Evolutionary conservation across 2,329 filamentous ascomycete species (phyloP).

Genomic region (Taxawa tesnikishii): DNA sequence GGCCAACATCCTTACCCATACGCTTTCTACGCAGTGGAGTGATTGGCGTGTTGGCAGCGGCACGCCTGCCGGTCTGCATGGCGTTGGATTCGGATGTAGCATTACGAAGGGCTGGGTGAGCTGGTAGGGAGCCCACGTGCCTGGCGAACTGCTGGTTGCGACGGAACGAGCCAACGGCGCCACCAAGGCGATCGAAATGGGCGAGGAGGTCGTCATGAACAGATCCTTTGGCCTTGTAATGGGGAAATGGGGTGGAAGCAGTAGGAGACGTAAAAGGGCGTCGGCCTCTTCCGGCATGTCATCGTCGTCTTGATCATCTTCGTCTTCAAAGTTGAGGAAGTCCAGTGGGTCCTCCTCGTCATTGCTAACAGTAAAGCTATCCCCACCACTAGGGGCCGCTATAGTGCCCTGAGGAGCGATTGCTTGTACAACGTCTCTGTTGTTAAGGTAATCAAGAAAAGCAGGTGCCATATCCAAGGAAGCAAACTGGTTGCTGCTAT

Average conservation of each 20-base stretch:
- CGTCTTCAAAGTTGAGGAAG: slow-evolving; percentile 58
- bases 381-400: too few relatives aligned
- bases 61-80: slow-evolving; percentile 53
- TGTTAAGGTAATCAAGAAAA: too few relatives aligned
- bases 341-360: slow-evolving; percentile 49
- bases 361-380: too few relatives aligned
- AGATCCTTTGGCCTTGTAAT: slow-evolving; percentile 17
- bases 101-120: slow-evolving; percentile 50
- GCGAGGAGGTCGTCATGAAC: slow-evolving; percentile 38
- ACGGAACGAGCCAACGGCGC: slow-evolving; percentile 68
- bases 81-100: slow-evolving; percentile 48
- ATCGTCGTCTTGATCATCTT: slow-evolving; percentile 48
- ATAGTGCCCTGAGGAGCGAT: slow-evolving; percentile 3
- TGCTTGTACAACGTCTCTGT: too few relatives aligned
- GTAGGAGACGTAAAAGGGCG: slow-evolving; percentile 25
- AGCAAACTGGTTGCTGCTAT: slow-evolving; percentile 1
- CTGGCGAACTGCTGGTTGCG: slow-evolving; percentile 40
- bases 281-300: slow-evolving; percentile 29
- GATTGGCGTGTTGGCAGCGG: slow-evolving; percentile 54
- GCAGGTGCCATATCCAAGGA: too few relatives aligned
- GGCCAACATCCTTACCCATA: slow-evolving; percentile 8
- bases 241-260: slow-evolving; percentile 35
- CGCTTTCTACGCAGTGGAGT: slow-evolving; percentile 48
- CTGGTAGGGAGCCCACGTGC: slow-evolving; percentile 40
- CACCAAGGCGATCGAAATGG: slow-evolving; percentile 48